A percentile compares a stretch with the other conserved stretches of the same genome.
Conservation (phyloP, 164 flowering plant genomes). For the Nymphaea colorata region DNA sequence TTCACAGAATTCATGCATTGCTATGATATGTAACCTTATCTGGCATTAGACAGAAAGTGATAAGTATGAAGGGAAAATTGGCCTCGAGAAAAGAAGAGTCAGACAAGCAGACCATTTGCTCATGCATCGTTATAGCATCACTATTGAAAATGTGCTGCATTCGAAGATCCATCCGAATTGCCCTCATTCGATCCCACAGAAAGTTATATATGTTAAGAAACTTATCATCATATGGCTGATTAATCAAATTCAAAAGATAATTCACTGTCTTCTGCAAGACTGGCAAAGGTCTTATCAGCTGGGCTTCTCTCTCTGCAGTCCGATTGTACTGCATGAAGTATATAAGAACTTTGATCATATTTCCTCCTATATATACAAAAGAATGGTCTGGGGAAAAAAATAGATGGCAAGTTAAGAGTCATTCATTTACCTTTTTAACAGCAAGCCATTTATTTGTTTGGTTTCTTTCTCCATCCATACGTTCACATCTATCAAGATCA, state of each 20-base stretch:
- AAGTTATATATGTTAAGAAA: conserved; percentile 87
- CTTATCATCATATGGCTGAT: conserved; percentile 64
- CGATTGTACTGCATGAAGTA: conserved; percentile 64
- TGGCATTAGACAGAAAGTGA: conserved; percentile 14
- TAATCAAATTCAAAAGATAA: conserved; percentile 69
- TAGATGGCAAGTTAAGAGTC: not conserved
- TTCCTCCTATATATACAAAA: conserved; percentile 8
- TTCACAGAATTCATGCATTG: conserved; percentile 97
- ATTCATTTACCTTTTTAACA: conserved; percentile 69
- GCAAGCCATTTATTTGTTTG: conserved; percentile 69
- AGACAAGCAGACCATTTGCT: conserved; percentile 75
- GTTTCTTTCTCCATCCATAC: conserved; percentile 90
- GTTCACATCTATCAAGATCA: conserved; percentile 89
- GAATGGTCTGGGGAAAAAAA: not conserved
- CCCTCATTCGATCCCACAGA: conserved; percentile 98
- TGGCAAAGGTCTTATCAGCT: conserved; percentile 83
- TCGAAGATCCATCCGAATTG: conserved; percentile 88
- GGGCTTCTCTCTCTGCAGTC: conserved; percentile 93
- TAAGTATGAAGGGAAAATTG: not conserved
- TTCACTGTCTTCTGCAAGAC: conserved; percentile 77
- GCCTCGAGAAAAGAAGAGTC: not conserved
- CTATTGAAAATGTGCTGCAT: conserved; percentile 87
- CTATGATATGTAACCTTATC: conserved; percentile 93
- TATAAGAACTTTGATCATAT: conserved; percentile 11
- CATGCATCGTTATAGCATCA: conserved; percentile 75